Conservation (phyloP, 75 land plant species). For the Picea sitchensis region DNA sequence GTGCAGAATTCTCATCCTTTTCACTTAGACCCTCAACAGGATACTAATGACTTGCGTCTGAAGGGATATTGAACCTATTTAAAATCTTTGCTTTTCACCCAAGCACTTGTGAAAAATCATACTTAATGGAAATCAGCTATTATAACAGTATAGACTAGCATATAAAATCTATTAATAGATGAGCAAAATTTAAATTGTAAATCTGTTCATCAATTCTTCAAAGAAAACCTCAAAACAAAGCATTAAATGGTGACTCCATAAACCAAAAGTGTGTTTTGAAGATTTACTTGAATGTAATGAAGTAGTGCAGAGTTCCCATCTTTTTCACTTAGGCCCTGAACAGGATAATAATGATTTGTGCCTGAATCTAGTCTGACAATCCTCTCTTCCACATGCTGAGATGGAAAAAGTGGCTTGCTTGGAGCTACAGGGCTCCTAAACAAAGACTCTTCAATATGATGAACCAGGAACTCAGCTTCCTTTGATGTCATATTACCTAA, state of each 20-base stretch:
- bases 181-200: background rate
- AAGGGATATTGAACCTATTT: background rate
- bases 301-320: slow-evolving; percentile 92
- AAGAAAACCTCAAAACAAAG: background rate
- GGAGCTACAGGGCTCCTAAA: slow-evolving; percentile 39
- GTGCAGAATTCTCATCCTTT: slow-evolving; percentile 80
- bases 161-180: background rate
- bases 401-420: slow-evolving; percentile 64
- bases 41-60: slow-evolving; percentile 46
- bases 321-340: slow-evolving; percentile 54
- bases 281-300: slow-evolving; percentile 79
- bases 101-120: background rate
- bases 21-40: slow-evolving; percentile 61
- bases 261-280: background rate
- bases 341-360: slow-evolving; percentile 45
- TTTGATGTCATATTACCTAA: slow-evolving; percentile 74
- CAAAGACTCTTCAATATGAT: slow-evolving; percentile 65
- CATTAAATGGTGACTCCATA: background rate
- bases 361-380: slow-evolving; percentile 73
- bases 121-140: background rate
- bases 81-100: background rate
- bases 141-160: background rate
- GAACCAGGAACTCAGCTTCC: slow-evolving; percentile 78
- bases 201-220: background rate
- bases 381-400: slow-evolving; percentile 76